Percentiles rank a stretch among this genome's conserved stretches.
phyloP scores from a whole-genome alignment of 2,329 filamentous ascomycete species.

The Xylariaceae sp. region DNA sequence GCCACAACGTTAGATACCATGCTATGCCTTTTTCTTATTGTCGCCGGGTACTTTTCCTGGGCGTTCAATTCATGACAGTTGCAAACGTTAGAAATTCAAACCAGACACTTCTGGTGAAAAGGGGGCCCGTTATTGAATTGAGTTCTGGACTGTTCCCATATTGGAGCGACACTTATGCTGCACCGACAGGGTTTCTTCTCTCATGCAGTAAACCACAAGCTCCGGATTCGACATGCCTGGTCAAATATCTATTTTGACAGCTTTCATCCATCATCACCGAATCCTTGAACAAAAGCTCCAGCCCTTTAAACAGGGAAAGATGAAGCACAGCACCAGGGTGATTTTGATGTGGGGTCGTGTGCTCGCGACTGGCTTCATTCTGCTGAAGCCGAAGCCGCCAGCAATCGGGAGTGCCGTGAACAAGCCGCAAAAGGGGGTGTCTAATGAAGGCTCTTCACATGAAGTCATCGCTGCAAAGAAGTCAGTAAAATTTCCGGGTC shows the following conservation, averaged over 20 bases:
- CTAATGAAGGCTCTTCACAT: slow-evolving; percentile 50
- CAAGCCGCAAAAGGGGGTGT: slow-evolving; percentile 19
- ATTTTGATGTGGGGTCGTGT: slow-evolving; percentile 6
- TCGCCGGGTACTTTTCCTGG: neutral
- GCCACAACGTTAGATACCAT: neutral
- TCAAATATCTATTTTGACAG: neutral
- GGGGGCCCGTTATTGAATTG: neutral
- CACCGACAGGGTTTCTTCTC: neutral
- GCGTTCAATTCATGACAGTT: neutral
- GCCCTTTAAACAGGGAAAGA: slow-evolving; percentile 2
- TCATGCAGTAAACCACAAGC: slow-evolving; percentile 12
- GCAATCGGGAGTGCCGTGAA: slow-evolving; percentile 8
- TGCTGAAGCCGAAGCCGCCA: slow-evolving; percentile 9
- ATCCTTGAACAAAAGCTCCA: slow-evolving; percentile 10
- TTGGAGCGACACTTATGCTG: slow-evolving; percentile 1
- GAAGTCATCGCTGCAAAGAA: slow-evolving; percentile 56
- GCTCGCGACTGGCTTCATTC: neutral
- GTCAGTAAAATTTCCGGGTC: slow-evolving; percentile 1
- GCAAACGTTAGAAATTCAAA: slow-evolving; percentile 4
- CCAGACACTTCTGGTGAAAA: neutral
- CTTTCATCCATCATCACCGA: slow-evolving; percentile 17
- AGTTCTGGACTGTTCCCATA: neutral
- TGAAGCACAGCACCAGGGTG: slow-evolving; percentile 11
- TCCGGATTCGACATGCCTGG: slow-evolving; percentile 13
- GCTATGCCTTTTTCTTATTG: neutral